Evolutionary conservation across 768 basidiomycete genomes (phyloP).

Genomic region (Leccinum longicurvipes): DNA sequence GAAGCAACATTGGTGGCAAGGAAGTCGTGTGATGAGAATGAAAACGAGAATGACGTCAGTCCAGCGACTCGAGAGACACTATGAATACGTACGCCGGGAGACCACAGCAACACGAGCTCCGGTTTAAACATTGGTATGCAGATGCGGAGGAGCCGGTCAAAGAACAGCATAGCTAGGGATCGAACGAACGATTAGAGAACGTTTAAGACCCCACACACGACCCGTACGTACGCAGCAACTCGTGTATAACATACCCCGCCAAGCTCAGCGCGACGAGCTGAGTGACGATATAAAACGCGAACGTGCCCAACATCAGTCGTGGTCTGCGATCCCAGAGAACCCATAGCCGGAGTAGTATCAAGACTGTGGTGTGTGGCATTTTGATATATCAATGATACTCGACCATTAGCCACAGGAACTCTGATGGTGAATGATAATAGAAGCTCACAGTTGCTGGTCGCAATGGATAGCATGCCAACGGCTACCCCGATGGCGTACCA

Average conservation of each 20-base stretch:
- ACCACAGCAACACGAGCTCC: conserved; percentile 25
- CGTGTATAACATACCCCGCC: conserved; percentile 24
- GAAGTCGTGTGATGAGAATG: neutral
- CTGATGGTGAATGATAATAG: no score
- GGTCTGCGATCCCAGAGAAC: conserved; percentile 31
- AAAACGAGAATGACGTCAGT: neutral
- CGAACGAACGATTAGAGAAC: neutral
- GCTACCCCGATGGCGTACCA: conserved; percentile 18
- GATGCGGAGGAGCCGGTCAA: conserved; percentile 10
- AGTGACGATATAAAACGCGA: conserved; percentile 30
- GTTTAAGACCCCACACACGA: neutral
- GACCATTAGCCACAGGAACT: neutral
- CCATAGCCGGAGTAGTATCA: conserved; percentile 41
- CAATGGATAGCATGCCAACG: conserved; percentile 36
- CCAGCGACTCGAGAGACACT: neutral
- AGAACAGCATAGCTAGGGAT: conserved; percentile 15
- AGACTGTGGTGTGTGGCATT: conserved; percentile 23
- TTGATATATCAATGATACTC: neutral
- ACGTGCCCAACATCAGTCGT: conserved; percentile 28
- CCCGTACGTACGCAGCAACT: conserved; percentile 26
- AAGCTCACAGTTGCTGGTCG: conserved; percentile 35
- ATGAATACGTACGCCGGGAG: conserved; percentile 23
- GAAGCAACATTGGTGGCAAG: no score
- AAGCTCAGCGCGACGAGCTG: conserved; percentile 25
- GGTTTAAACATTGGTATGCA: conserved; percentile 23